A percentile compares a stretch with the other conserved stretches of the same genome.
Conservation (phyloP, 2,329 filamentous ascomycete species). For the Pezicula radicicola region DNA sequence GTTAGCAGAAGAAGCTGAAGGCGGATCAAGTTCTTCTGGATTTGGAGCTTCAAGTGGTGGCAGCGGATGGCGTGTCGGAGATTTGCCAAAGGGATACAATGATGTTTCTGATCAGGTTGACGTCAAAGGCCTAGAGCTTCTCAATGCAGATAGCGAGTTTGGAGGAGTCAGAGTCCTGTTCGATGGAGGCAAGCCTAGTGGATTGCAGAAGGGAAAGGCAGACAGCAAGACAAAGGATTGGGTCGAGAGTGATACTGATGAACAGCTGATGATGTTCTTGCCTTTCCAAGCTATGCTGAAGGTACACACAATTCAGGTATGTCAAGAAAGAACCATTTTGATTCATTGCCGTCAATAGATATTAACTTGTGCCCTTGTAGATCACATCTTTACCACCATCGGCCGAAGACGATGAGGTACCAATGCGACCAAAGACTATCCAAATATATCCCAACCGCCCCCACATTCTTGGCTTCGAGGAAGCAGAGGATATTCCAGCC, state of each 20-base stretch:
- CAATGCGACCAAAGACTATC: conserved; percentile 78
- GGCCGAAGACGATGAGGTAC: conserved; percentile 64
- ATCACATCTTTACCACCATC: conserved; percentile 75
- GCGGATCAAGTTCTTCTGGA: conserved; percentile 28
- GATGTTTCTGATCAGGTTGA: conserved; percentile 86
- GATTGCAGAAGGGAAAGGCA: conserved; percentile 55
- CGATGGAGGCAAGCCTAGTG: conserved; percentile 62
- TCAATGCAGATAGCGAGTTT: conserved; percentile 80
- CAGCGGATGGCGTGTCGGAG: conserved; percentile 69
- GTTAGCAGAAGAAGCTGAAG: conserved; percentile 62
- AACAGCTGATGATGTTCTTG: conserved; percentile 90
- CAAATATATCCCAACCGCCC: conserved; percentile 85
- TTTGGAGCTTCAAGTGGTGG: conserved; percentile 33
- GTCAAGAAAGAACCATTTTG: conserved; percentile 9
- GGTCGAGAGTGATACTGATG: conserved; percentile 95
- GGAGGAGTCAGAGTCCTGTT: conserved; percentile 75
- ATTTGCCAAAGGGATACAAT: conserved; percentile 73
- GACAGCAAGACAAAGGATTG: conserved; percentile 63
- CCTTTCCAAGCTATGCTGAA: conserved; percentile 88
- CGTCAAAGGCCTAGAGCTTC: conserved; percentile 73
- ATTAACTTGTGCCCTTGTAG: conserved; percentile 37
- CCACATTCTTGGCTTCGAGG: conserved; percentile 90
- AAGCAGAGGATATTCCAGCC: conserved; percentile 81
- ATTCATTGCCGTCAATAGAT: neutral
- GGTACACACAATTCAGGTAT: conserved; percentile 74